Conservation (phyloP, 176 grass and related monocot genomes). For the Typha latifolia region DNA sequence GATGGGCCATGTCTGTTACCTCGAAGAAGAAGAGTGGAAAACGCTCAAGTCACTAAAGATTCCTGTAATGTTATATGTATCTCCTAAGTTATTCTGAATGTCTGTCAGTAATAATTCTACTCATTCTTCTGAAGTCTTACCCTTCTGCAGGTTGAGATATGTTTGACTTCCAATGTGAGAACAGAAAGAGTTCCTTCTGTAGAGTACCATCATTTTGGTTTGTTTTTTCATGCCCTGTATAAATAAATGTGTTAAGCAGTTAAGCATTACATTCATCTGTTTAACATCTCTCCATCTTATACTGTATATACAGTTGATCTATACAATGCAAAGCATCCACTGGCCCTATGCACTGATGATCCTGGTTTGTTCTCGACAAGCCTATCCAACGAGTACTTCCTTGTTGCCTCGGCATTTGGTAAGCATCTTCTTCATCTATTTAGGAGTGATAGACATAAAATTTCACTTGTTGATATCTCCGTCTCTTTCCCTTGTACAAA, state of each 20-base stretch:
- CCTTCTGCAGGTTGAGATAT: slow-evolving; percentile 76
- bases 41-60: slow-evolving; percentile 58
- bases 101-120: background rate
- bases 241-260: background rate
- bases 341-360: slow-evolving; percentile 85
- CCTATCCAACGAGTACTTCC: slow-evolving; percentile 74
- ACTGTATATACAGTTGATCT: slow-evolving; percentile 51
- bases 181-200: slow-evolving; percentile 57
- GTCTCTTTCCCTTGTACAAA: slow-evolving; percentile 9
- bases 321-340: slow-evolving; percentile 60
- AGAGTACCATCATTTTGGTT: slow-evolving; percentile 80
- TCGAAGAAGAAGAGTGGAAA: slow-evolving; percentile 59
- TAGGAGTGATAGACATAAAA: background rate
- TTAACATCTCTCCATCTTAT: slow-evolving; percentile 9
- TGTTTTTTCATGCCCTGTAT: background rate
- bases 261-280: background rate
- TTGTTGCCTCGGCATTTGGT: slow-evolving; percentile 59
- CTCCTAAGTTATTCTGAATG: background rate
- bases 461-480: background rate
- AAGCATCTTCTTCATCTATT: slow-evolving; percentile 2
- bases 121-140: background rate
- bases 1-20: slow-evolving; percentile 84
- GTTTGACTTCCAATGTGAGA: slow-evolving; percentile 94
- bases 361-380: slow-evolving; percentile 69
- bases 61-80: slow-evolving; percentile 34